Base-by-base conservation (phyloP, 805 yeast genomes). In the Saitoella complicata region DNA sequence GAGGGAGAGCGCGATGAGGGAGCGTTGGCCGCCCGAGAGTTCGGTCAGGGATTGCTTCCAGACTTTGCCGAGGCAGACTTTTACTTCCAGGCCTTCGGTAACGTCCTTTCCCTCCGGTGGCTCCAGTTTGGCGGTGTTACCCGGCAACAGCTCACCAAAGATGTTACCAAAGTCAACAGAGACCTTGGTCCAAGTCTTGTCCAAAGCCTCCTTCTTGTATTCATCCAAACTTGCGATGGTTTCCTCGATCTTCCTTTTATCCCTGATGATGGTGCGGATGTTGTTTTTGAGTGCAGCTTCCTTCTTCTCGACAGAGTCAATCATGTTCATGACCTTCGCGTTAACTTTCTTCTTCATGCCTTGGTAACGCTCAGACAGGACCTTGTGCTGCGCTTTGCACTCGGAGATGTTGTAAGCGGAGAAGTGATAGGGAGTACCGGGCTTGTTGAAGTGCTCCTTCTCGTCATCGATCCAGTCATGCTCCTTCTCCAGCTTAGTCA, bases 11-110 rank as follows among this genome's bases (percentile, higher is more conserved):
- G 43, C 43, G 13, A 41, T 33, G 29, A 41, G 43, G 29, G 40
- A 48, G 53, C 97, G 66, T 61, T 91, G 99, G 12, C 99, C 99
- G 46, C 99, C 99, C 5, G 95, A 83, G 39, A 91, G 68, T 63
- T 91, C 99, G 7, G 86, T 93, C 49, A 91, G 70, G 55, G 94
- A 81, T 53, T 87, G 95, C 58, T 88, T 91, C 98, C 98, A 91
- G 5, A 88, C 84, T 39, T 72, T 76, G 3, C 98, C 98, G 10
- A 91, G 66, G 57, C 82, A 77, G 1, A 91, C 97, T 55, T 77
- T 80, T 29, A 91, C 91, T 57, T 84, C 94, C 10, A 91, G 67
- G 12, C 99, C 99, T 52, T 80, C 75, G 0, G 94, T 82, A 7
- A 91, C 81, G 55, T 84, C 93, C 54, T 72, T 71, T n/a, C 75